These are phyloP conservation scores for Furcasterigmium sp. DNA, from an alignment of 2,329 filamentous ascomycete species.

Conservation along the genomic window DNA sequence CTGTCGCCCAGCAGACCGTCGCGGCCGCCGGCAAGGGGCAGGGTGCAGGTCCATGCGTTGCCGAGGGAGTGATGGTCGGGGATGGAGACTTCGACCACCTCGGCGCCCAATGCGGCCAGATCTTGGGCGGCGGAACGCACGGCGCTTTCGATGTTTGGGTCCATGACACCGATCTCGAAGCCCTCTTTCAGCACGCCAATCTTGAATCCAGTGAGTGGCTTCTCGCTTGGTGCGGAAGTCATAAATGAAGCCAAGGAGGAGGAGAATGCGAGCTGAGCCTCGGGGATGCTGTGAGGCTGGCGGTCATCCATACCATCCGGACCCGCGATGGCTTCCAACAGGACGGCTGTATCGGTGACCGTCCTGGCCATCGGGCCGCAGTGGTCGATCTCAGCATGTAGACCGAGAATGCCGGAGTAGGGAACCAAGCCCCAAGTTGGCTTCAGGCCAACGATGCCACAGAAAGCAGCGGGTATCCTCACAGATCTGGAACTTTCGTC, in stretches of 20 bases:
- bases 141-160: constrained; percentile 29
- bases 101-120: constrained; percentile 40
- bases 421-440: constrained; percentile 35
- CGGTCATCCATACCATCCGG: constrained; percentile 38
- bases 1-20: constrained; percentile 35
- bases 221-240: constrained; percentile 3
- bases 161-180: constrained; percentile 30
- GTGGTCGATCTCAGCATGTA: constrained; percentile 38
- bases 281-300: too few relatives aligned
- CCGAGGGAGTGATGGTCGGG: constrained; percentile 29
- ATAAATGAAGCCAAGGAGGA: constrained; percentile 10
- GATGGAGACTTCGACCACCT: constrained; percentile 43
- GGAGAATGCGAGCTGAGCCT: constrained; percentile 9
- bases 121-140: constrained; percentile 35
- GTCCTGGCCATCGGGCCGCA: constrained; percentile 34
- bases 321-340: constrained; percentile 34
- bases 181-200: constrained; percentile 41
- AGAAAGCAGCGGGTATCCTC: constrained; percentile 21
- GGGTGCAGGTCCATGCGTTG: too few relatives aligned
- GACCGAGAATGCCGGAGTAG: constrained; percentile 33
- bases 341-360: constrained; percentile 31
- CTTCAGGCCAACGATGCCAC: constrained; percentile 28
- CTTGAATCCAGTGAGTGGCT: constrained; percentile 23
- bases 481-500: constrained; percentile 15
- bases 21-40: constrained; percentile 31